Conservation (phyloP, 2,329 filamentous ascomycete genomes). For the Fusarium mangiferae region DNA sequence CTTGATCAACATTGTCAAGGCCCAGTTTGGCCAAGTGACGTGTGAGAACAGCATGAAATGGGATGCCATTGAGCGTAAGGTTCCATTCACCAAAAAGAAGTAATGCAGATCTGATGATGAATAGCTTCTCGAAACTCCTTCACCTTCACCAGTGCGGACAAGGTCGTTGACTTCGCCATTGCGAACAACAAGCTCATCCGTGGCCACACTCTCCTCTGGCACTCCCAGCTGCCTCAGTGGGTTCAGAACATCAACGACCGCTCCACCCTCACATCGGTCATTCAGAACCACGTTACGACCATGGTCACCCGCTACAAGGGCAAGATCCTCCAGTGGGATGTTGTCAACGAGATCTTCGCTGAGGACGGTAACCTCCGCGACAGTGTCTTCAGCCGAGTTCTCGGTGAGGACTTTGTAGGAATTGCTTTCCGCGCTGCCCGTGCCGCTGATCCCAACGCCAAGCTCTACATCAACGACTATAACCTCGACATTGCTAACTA, state of each 20-base stretch:
- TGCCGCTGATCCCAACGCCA: conserved; percentile 71
- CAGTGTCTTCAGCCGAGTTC: conserved; percentile 73
- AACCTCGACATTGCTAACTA: conserved; percentile 71
- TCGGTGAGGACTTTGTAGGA: conserved; percentile 75
- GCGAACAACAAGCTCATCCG: conserved; percentile 68
- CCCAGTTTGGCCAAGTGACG: conserved; percentile 72
- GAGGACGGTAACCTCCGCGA: conserved; percentile 69
- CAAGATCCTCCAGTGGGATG: conserved; percentile 66
- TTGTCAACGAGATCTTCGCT: conserved; percentile 73
- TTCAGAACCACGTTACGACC: conserved; percentile 68
- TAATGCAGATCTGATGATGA: conserved; percentile 37
- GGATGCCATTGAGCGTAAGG: conserved; percentile 55
- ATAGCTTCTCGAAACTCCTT: conserved; percentile 61
- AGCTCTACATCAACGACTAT: conserved; percentile 81
- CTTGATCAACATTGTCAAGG: conserved; percentile 61
- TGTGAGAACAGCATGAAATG: conserved; percentile 79
- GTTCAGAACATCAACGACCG: conserved; percentile 66
- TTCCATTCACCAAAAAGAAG: rapidly evolving
- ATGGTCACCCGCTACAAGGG: conserved; percentile 70
- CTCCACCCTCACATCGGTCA: conserved; percentile 62
- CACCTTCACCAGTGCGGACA: conserved; percentile 68
- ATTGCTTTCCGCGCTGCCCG: conserved; percentile 77
- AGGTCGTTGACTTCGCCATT: conserved; percentile 67
- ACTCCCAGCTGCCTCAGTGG: conserved; percentile 69
- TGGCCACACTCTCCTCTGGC: conserved; percentile 75